Evolutionary conservation across 2,329 filamentous ascomycete species (phyloP).

Genomic region (Xylaria sp.): DNA sequence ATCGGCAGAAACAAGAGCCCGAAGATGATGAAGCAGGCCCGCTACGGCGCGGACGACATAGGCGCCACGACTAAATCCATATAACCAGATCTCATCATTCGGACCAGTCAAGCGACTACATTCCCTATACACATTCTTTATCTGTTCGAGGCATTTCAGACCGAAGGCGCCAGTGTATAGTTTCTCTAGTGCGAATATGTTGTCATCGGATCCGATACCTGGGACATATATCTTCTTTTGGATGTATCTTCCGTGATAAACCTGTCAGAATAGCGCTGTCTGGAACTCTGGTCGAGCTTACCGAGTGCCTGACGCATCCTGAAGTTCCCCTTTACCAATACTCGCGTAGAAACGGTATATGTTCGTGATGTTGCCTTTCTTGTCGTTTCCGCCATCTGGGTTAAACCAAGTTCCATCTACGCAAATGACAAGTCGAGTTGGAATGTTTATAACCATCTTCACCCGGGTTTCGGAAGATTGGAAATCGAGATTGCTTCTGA

Average conservation of each 20-base stretch:
- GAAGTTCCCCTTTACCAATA: background rate
- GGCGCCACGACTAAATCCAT: slow-evolving; percentile 18
- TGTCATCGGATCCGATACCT: slow-evolving; percentile 10
- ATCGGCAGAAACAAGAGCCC: slow-evolving; percentile 11
- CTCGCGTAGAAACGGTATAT: slow-evolving; percentile 12
- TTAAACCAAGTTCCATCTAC: slow-evolving; percentile 15
- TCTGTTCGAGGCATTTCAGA: slow-evolving; percentile 9
- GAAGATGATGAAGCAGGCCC: slow-evolving; percentile 11
- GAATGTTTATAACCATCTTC: background rate
- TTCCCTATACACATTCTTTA: slow-evolving; percentile 7
- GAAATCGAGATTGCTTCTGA: no score
- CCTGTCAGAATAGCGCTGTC: background rate
- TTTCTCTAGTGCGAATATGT: slow-evolving; percentile 3
- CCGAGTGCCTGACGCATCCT: slow-evolving; percentile 1
- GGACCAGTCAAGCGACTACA: slow-evolving; percentile 8
- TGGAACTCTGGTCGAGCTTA: background rate
- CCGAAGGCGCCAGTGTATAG: slow-evolving; percentile 11
- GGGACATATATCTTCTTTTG: slow-evolving; percentile 6
- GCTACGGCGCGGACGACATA: slow-evolving; percentile 12
- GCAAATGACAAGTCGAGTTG: background rate
- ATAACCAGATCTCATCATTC: slow-evolving; percentile 7
- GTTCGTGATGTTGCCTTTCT: slow-evolving; percentile 11
- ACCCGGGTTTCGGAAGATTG: no score
- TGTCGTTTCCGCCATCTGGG: slow-evolving; percentile 16
- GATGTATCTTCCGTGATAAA: background rate